Conservation (phyloP, 2,329 filamentous ascomycete genomes). For the Trichoderma atroviride region DNA sequence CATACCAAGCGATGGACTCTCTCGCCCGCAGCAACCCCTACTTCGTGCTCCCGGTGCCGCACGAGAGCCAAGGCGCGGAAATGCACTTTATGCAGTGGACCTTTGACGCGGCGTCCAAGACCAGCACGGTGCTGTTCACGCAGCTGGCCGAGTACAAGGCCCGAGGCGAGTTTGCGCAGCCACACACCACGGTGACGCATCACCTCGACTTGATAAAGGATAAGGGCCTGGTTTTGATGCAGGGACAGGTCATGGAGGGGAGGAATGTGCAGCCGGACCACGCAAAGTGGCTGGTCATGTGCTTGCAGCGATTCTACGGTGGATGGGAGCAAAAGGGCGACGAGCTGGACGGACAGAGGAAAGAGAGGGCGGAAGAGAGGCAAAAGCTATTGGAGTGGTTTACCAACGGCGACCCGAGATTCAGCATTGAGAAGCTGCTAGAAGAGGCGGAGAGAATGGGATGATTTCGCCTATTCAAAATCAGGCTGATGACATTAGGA, state of each 20-base stretch:
- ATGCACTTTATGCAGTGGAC: slow-evolving; percentile 98
- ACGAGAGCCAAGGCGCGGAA: slow-evolving; percentile 70
- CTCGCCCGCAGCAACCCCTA: slow-evolving; percentile 77
- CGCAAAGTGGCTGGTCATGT: slow-evolving; percentile 89
- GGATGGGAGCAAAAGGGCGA: slow-evolving; percentile 56
- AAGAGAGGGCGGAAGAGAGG: slow-evolving; percentile 64
- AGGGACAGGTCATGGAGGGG: slow-evolving; percentile 76
- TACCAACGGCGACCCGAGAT: slow-evolving; percentile 72
- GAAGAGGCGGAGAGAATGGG: slow-evolving; percentile 85
- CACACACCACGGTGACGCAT: slow-evolving; percentile 93
- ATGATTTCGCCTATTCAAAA: slow-evolving; percentile 33
- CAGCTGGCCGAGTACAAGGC: slow-evolving; percentile 91
- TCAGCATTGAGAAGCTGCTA: slow-evolving; percentile 81
- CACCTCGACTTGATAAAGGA: slow-evolving; percentile 76
- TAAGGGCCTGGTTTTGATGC: slow-evolving; percentile 82
- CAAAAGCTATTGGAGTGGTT: slow-evolving; percentile 80
- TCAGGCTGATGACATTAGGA: not conserved
- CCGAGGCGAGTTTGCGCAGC: slow-evolving; percentile 83
- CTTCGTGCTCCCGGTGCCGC: slow-evolving; percentile 88
- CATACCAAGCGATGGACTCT: slow-evolving; percentile 72
- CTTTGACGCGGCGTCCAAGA: slow-evolving; percentile 69
- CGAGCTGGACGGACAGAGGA: slow-evolving; percentile 43
- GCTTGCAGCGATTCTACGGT: slow-evolving; percentile 91
- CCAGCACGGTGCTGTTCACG: slow-evolving; percentile 85
- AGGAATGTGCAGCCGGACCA: slow-evolving; percentile 77